These are phyloP conservation scores for Liriodendron chinense DNA, from an alignment of 164 flowering plant species.

Conservation along the genomic window DNA sequence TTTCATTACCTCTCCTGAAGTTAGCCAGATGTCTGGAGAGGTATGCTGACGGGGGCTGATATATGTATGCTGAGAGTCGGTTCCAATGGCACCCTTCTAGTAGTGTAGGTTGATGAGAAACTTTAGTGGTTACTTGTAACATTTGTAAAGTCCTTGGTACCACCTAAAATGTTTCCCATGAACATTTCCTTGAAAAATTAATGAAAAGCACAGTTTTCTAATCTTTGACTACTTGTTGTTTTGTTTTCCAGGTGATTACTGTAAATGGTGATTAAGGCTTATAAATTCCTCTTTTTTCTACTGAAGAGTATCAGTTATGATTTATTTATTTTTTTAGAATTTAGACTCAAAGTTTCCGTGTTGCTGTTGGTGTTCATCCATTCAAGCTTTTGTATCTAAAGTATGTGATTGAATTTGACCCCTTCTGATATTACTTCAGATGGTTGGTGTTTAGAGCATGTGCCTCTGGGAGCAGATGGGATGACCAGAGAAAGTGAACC, in stretches of 20 bases:
- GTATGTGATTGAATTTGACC: neutral
- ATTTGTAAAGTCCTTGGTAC: no score
- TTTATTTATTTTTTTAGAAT: neutral
- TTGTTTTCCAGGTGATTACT: neutral
- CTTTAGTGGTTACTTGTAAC: neutral
- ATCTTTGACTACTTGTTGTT: neutral
- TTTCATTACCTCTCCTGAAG: slow-evolving; percentile 97
- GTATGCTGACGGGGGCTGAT: slow-evolving; percentile 31
- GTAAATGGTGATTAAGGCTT: neutral
- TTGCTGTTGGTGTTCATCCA: neutral
- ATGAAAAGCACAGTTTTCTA: neutral
- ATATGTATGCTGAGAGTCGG: neutral
- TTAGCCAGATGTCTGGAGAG: slow-evolving; percentile 99
- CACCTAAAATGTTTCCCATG: neutral
- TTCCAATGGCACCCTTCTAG: neutral
- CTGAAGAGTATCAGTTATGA: neutral
- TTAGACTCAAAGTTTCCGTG: neutral
- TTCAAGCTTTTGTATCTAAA: no score
- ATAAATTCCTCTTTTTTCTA: neutral
- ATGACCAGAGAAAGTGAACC: slow-evolving; percentile 66
- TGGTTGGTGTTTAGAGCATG: slow-evolving; percentile 94
- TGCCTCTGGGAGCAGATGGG: slow-evolving; percentile 99
- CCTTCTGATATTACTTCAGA: slow-evolving; percentile 32
- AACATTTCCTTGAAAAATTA: neutral
- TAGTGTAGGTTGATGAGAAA: neutral